phyloP scores from a whole-genome alignment of 1,284 basidiomycete genomes.

The Cutaneotrichosporon cutaneum region DNA sequence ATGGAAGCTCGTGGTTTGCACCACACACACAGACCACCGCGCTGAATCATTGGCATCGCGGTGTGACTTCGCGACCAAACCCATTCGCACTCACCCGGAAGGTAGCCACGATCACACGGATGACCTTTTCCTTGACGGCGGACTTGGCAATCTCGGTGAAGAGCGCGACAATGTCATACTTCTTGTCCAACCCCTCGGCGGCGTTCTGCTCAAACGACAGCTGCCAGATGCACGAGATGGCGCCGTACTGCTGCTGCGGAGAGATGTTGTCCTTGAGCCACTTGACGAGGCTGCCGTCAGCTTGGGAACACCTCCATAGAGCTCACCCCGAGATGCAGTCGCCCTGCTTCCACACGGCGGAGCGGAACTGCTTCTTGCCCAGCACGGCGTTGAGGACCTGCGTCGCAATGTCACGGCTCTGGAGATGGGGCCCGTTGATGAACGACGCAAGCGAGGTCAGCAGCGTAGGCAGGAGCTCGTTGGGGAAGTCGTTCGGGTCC shows the following conservation, averaged over 20 bases:
- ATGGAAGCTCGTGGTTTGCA: no score
- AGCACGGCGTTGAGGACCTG: slow-evolving; percentile 87
- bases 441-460: slow-evolving; percentile 59
- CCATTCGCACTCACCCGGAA: slow-evolving; percentile 63
- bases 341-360: slow-evolving; percentile 54
- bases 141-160: slow-evolving; percentile 81
- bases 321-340: slow-evolving; percentile 51
- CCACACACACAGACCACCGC: no score
- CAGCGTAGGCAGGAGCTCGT: slow-evolving; percentile 65
- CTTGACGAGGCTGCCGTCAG: slow-evolving; percentile 64
- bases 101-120: slow-evolving; percentile 89
- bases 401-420: slow-evolving; percentile 81
- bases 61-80: background rate
- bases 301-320: slow-evolving; percentile 12
- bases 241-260: slow-evolving; percentile 95
- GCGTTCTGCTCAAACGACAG: slow-evolving; percentile 85
- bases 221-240: slow-evolving; percentile 89
- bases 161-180: slow-evolving; percentile 84
- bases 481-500: slow-evolving; percentile 55
- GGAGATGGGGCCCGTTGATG: slow-evolving; percentile 32
- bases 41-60: no score
- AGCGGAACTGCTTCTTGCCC: slow-evolving; percentile 72
- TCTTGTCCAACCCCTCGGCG: slow-evolving; percentile 80
- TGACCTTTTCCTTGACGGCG: slow-evolving; percentile 96
- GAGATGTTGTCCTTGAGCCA: slow-evolving; percentile 66